phyloP scores from a whole-genome alignment of 345 rosid species.

The Balakata baccata region DNA sequence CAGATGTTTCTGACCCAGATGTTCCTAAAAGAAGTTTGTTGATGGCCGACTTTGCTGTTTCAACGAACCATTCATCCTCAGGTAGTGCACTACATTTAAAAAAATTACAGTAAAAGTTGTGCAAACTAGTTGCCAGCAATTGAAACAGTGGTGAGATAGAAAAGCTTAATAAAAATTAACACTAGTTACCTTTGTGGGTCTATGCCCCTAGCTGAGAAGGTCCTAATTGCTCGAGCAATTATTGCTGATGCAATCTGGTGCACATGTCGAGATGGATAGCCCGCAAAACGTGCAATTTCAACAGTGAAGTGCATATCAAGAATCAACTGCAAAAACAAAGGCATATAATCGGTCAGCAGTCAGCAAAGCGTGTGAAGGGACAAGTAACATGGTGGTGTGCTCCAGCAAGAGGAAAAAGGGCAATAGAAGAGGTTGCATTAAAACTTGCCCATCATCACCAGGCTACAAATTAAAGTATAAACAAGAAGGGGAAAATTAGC shows the following conservation, averaged over 20 bases:
- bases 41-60: conserved; percentile 85
- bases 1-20: conserved; percentile 78
- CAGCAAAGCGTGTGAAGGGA: background rate
- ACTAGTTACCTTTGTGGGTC: conserved; percentile 68
- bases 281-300: conserved; percentile 94
- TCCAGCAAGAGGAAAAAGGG: background rate
- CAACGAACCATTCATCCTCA: conserved; percentile 88
- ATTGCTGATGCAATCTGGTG: conserved; percentile 86
- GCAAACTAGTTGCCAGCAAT: conserved; percentile 4
- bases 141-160: background rate
- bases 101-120: background rate
- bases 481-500: background rate
- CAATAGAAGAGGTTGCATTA: background rate
- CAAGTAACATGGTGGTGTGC: background rate
- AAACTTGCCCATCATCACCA: background rate
- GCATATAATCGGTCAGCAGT: background rate
- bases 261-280: conserved; percentile 76
- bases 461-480: background rate
- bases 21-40: conserved; percentile 66
- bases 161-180: background rate
- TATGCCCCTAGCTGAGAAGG: conserved; percentile 74
- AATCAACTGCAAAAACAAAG: conserved; percentile 61
- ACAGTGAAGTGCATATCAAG: conserved; percentile 99
- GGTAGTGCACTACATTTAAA: conserved; percentile 51
- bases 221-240: conserved; percentile 76